phyloP scores from a whole-genome alignment of 306 rosid genomes.

The Pachyrhizus erosus region DNA sequence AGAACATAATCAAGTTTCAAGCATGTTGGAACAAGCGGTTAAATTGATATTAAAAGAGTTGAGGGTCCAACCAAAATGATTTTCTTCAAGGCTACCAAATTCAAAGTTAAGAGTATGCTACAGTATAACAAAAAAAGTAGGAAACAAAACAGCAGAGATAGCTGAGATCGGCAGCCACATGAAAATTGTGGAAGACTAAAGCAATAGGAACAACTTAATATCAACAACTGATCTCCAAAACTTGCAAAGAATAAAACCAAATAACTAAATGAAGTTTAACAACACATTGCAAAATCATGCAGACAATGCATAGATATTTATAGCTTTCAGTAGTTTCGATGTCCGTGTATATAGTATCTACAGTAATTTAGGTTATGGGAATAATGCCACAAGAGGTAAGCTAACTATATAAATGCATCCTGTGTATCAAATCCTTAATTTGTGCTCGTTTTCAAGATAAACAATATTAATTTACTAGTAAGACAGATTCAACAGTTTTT shows the following conservation, averaged over 20 bases:
- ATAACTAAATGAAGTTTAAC: conserved; percentile 1
- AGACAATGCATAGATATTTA: neutral
- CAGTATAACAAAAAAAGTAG: neutral
- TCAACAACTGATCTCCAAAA: conserved; percentile 3
- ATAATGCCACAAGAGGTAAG: neutral
- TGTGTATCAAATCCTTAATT: conserved; percentile 9
- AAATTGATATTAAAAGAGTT: neutral
- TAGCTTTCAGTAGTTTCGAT: neutral
- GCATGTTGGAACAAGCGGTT: neutral
- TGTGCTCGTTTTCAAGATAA: conserved; percentile 1
- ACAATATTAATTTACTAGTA: neutral
- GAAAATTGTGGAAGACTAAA: neutral
- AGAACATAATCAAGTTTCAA: conserved; percentile 3
- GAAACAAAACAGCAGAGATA: neutral
- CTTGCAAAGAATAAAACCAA: neutral
- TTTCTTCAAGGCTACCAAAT: conserved; percentile 8
- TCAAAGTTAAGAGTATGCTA: neutral
- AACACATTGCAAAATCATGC: neutral
- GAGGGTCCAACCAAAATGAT: neutral
- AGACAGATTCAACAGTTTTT: neutral
- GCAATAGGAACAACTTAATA: conserved; percentile 2
- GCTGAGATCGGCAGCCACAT: neutral
- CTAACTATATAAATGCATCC: neutral
- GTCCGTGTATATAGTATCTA: neutral
- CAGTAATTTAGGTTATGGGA: neutral